Evolutionary conservation across 225 moss, liverwort and hornwort genomes (phyloP), one percentile per base, ranked within the genome.

Genomic region (Sphagnum tenellum): DNA sequence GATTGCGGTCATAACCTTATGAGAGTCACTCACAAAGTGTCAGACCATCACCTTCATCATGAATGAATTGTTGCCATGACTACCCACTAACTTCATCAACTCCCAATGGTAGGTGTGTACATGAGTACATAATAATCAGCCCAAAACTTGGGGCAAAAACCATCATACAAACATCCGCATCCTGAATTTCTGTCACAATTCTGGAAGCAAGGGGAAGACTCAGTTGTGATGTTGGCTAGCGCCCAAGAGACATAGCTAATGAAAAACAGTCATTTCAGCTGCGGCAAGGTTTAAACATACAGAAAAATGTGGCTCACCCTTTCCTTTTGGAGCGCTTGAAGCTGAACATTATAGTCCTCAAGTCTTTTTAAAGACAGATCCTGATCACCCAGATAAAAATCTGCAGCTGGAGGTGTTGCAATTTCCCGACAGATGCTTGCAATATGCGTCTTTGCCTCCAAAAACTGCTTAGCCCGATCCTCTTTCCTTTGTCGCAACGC

Each of bases 271-370:
- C 29, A 29, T 29, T 29, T 29, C 0, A 29, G 29, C 29, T 29
- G 29, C 29, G 1, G 1, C 29, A 29, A 29, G 29, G 1, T 29
- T 29, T 29, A 29, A 29, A 29, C 11, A 12, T 55, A 8, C 8
- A 10, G 55, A 8, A 9, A 45, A 45, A 4, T 29, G 44, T 4
- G 7, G 46, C 48, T 12, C 46, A 98, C 96, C 90, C 90, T 98
- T 60, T 98, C 96, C 53, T 90, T 89, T 5, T 93, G 93, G 4
- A 98, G 77, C 9, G 92, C 83, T 66, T 85, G 86, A 44, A 98
- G 90, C 70, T 98, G 96, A 5, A 89, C 90, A 61, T 98, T 90
- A 68, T 88, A 98, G 73, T 98, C 92, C 60, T 98, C 96, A 62
- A 98, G 79, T 10, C 96, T 90, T 65, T 90, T 76, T 3, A 98